Conservation (phyloP, 2,329 filamentous ascomycete genomes). For the Didymella pomorum region DNA sequence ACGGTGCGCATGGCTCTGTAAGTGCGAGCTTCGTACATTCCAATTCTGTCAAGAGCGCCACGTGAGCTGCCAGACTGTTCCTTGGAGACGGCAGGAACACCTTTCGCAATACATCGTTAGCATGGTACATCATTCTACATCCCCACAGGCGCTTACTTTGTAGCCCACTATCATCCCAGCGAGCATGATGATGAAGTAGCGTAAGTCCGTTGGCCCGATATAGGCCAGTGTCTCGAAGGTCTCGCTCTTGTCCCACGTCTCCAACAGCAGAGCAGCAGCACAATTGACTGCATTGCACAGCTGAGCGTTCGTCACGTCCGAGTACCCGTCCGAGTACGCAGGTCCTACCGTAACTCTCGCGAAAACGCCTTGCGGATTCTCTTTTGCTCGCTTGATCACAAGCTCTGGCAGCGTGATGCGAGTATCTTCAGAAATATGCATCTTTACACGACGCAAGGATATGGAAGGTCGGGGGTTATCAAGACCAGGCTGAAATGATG, state of each 20-base stretch:
- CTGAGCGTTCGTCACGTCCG: neutral
- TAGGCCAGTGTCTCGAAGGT: conserved; percentile 1
- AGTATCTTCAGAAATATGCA: neutral
- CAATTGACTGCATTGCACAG: neutral
- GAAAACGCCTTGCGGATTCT: neutral
- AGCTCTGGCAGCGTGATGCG: conserved; percentile 25
- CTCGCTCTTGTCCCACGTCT: neutral
- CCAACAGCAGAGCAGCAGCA: neutral
- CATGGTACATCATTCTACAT: neutral
- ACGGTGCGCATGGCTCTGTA: neutral
- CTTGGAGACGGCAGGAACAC: neutral
- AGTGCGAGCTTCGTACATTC: neutral
- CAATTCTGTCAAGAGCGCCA: neutral
- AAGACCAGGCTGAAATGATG: no score
- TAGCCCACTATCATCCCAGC: neutral
- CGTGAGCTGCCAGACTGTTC: neutral
- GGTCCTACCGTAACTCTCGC: neutral
- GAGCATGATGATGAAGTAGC: neutral
- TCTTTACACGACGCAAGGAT: no score
- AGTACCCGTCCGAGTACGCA: neutral
- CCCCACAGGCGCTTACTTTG: neutral
- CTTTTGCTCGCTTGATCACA: neutral
- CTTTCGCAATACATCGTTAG: neutral
- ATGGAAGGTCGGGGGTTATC: no score
- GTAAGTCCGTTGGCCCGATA: neutral